A percentile compares a stretch with the other conserved stretches of the same genome.
Evolutionary conservation across 2,329 filamentous ascomycete genomes (phyloP).

Genomic region (Arthroderma sp.): DNA sequence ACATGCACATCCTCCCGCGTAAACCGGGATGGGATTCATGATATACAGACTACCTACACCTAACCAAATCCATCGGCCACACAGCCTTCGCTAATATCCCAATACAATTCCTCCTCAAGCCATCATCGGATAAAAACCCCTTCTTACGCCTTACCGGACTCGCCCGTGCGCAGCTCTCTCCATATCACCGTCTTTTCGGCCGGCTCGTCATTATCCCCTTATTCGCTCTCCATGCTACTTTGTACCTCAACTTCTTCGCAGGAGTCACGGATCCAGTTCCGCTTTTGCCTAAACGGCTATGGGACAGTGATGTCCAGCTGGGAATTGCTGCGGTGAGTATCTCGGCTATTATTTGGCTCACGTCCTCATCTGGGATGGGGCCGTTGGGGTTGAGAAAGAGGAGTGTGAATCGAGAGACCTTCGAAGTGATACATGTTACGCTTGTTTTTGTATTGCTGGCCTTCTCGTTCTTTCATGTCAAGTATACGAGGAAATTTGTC

Average conservation of each 20-base stretch:
- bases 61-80: constrained; percentile 49
- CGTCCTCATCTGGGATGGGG: constrained; percentile 21
- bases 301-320: constrained; percentile 44
- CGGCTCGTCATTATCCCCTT: constrained; percentile 39
- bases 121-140: constrained; percentile 31
- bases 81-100: constrained; percentile 48
- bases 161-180: constrained; percentile 43
- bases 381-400: constrained; percentile 16
- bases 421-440: constrained; percentile 43
- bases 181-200: constrained; percentile 45
- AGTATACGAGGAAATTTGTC: constrained; percentile 41
- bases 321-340: constrained; percentile 38
- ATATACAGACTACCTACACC: constrained; percentile 46
- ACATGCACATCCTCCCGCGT: no score
- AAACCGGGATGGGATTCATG: background rate
- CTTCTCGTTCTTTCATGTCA: constrained; percentile 42
- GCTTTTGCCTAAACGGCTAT: constrained; percentile 40
- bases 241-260: constrained; percentile 48
- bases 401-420: constrained; percentile 36
- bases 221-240: constrained; percentile 37
- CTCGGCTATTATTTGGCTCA: constrained; percentile 38
- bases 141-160: constrained; percentile 39
- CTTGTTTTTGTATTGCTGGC: constrained; percentile 38
- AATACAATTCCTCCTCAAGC: constrained; percentile 43
- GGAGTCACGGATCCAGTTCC: constrained; percentile 27